Evolutionary conservation across 2,329 filamentous ascomycete genomes (phyloP).

Genomic region (Verticillium tricorpus): DNA sequence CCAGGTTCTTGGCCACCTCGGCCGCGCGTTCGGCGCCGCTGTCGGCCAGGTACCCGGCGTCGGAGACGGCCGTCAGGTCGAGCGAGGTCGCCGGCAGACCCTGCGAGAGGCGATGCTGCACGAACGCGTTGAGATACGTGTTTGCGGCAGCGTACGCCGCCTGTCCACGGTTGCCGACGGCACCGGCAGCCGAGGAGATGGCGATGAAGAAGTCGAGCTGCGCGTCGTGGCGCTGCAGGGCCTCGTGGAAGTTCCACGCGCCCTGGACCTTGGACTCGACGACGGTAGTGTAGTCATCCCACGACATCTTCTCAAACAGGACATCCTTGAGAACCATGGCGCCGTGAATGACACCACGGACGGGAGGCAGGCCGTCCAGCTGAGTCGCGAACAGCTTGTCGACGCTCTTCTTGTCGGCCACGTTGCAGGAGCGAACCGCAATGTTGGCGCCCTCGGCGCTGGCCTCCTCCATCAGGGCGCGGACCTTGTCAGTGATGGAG

Average conservation of each 20-base stretch:
- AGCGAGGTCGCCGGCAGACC: slow-evolving; percentile 39
- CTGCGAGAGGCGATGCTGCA: slow-evolving; percentile 25
- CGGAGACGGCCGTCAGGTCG: slow-evolving; percentile 48
- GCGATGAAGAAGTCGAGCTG: slow-evolving; percentile 33
- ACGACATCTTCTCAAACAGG: slow-evolving; percentile 28
- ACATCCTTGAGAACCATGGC: slow-evolving; percentile 29
- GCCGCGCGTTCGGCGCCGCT: slow-evolving; percentile 34
- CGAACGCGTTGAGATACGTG: slow-evolving; percentile 34
- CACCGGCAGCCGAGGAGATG: slow-evolving; percentile 27
- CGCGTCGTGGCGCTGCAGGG: slow-evolving; percentile 20
- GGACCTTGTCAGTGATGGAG: slow-evolving; percentile 7
- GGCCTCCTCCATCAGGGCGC: slow-evolving; percentile 16
- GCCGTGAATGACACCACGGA: slow-evolving; percentile 35
- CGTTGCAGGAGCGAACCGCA: slow-evolving; percentile 28
- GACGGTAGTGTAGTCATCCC: slow-evolving; percentile 28
- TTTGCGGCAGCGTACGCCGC: slow-evolving; percentile 36
- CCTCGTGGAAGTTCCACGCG: slow-evolving; percentile 37
- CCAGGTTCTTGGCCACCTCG: slow-evolving; percentile 44
- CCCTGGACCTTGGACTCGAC: slow-evolving; percentile 35
- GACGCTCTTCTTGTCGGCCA: slow-evolving; percentile 20
- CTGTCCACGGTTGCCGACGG: slow-evolving; percentile 30
- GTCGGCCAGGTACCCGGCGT: slow-evolving; percentile 46
- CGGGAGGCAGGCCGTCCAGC: slow-evolving; percentile 22
- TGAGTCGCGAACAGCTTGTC: slow-evolving; percentile 3
- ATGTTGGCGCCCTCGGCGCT: slow-evolving; percentile 19